A percentile compares a stretch with the other conserved stretches of the same genome.
These are phyloP conservation scores for Royoungia palumana DNA, from an alignment of 768 basidiomycete species.

Conservation along the genomic window DNA sequence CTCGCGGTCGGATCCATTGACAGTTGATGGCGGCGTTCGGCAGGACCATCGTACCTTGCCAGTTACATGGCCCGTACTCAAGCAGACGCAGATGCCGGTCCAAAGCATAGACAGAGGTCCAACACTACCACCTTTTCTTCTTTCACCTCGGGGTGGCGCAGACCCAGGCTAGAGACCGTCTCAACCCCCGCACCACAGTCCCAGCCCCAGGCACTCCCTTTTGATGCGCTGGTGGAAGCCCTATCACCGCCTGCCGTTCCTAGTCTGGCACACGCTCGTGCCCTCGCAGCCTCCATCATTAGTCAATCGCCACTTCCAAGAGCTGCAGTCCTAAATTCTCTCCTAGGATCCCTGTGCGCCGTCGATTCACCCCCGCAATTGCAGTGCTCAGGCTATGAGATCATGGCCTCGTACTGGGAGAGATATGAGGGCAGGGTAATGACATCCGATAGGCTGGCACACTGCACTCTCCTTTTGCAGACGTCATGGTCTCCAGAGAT, in stretches of 20 bases:
- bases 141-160: slow-evolving; percentile 38
- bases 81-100: slow-evolving; percentile 29
- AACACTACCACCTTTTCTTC: slow-evolving; percentile 42
- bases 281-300: slow-evolving; percentile 50
- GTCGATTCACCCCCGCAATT: slow-evolving; percentile 50
- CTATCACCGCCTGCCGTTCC: slow-evolving; percentile 58
- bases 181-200: slow-evolving; percentile 25
- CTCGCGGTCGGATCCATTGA: not conserved
- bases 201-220: slow-evolving; percentile 25
- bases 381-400: slow-evolving; percentile 69
- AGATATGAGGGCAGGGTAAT: slow-evolving; percentile 46
- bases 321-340: slow-evolving; percentile 50
- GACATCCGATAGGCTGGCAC: slow-evolving; percentile 59
- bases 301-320: slow-evolving; percentile 55
- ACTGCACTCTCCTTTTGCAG: slow-evolving; percentile 59
- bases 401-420: slow-evolving; percentile 67
- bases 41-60: slow-evolving; percentile 12
- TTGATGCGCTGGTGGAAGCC: slow-evolving; percentile 47
- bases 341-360: slow-evolving; percentile 59
- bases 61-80: slow-evolving; percentile 31
- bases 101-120: slow-evolving; percentile 37
- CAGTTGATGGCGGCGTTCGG: slow-evolving; percentile 2
- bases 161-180: slow-evolving; percentile 31
- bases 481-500: slow-evolving; percentile 61
- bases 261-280: slow-evolving; percentile 59